Evolutionary conservation across 768 basidiomycete species (phyloP), one percentile per base, ranked within the genome.

Genomic region (Chalciporus piperatus): DNA sequence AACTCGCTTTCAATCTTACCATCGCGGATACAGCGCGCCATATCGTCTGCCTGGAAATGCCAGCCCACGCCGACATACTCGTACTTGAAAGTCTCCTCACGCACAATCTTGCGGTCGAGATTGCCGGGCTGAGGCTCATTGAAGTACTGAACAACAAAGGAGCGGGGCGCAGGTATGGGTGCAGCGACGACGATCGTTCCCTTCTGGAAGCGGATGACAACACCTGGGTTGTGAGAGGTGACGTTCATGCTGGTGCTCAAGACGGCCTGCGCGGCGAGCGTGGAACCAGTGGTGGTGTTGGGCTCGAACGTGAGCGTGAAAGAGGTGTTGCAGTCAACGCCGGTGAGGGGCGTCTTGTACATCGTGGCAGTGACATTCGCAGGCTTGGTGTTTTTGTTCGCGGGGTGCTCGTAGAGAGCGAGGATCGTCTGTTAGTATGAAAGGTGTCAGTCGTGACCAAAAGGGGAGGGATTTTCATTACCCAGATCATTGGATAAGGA

Each of bases 401-500:
- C 64, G 25, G 75, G 73, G 62, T 77, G 69, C 59, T 80, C 75
- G 59, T 77, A 76, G 20, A 78, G 61, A 0, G 72, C 66, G 49
- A 77, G 59, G 57, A 78, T 76, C 14, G 75, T 72, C 74, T 75
- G n/a, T n/a, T n/a, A n/a, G n/a, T n/a, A 75, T 71, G 2, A 37
- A 4, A n/a, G n/a, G 10, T 6, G 35, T 37, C n/a, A 37, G 35
- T n/a, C n/a, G 33, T 22, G n/a, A 23, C 8, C 20, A 41, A 19
- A 32, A 27, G 23, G 13, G 46, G 16, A 32, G 23, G 23, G 40
- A n/a, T 37, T 6, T 14, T 10, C 63, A 77, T 39, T 65, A 83
- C 86, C 89, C 89, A 91, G 60, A 91, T 76, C 56, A 90, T 71
- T 9, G 88, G 89, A 67, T 92, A 93, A 9, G 90, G 87, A 1